A percentile compares a stretch with the other conserved stretches of the same genome.
Conservation (phyloP, 2,329 filamentous ascomycete genomes). For the Penicillium sp. region DNA sequence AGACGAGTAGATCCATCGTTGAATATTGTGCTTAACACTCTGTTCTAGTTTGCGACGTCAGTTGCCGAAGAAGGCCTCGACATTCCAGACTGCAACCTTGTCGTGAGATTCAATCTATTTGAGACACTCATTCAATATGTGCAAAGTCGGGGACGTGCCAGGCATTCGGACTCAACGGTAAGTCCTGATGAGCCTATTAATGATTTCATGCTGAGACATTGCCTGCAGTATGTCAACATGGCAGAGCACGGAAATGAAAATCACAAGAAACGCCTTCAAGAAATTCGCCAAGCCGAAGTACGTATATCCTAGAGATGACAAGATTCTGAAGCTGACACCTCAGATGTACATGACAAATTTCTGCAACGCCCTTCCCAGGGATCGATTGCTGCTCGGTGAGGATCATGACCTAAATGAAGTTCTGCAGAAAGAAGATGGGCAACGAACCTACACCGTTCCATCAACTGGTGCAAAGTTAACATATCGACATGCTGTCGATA, state of each 20-base stretch:
- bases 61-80: constrained; percentile 62
- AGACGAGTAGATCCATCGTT: background rate
- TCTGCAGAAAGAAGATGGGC: constrained; percentile 47
- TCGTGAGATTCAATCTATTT: constrained; percentile 77
- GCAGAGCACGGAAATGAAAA: constrained; percentile 66
- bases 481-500: constrained; percentile 64
- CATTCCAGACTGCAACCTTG: constrained; percentile 61
- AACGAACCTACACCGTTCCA: constrained; percentile 55
- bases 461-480: constrained; percentile 71
- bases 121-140: constrained; percentile 89
- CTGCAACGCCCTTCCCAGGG: constrained; percentile 66
- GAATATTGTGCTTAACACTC: background rate
- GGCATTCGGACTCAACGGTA: constrained; percentile 63
- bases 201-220: constrained; percentile 4
- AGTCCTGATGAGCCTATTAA: background rate
- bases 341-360: constrained; percentile 60
- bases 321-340: too few relatives aligned
- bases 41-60: constrained; percentile 52
- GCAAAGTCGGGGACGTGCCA: constrained; percentile 82
- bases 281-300: constrained; percentile 44
- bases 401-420: constrained; percentile 54
- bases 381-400: constrained; percentile 61
- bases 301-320: too few relatives aligned
- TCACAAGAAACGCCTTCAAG: constrained; percentile 54
- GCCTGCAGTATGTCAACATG: constrained; percentile 67